phyloP scores from a whole-genome alignment of 1,284 basidiomycete genomes.

The Ganoderma leucocontextum region DNA sequence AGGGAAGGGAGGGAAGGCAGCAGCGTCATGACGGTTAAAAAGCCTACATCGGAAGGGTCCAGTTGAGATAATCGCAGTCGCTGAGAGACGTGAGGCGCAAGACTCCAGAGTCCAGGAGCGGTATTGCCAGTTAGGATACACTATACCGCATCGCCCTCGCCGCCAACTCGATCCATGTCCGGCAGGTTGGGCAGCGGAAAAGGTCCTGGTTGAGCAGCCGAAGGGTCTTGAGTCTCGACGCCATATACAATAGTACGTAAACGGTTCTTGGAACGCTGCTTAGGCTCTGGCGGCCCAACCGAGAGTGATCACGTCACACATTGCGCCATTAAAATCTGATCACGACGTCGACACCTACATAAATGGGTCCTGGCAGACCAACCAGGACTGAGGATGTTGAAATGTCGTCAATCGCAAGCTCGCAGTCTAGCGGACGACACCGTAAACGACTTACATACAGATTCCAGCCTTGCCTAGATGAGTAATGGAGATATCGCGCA shows the following conservation, averaged over 20 bases:
- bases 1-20: not conserved
- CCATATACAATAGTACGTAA: not conserved
- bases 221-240: not conserved
- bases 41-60: not conserved
- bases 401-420: not conserved
- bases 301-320: not conserved
- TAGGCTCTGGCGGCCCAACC: not conserved
- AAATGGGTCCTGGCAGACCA: not conserved
- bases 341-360: not conserved
- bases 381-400: not conserved
- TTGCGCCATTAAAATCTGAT: not conserved
- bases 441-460: not conserved
- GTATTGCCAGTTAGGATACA: not conserved
- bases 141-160: not conserved
- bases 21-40: not conserved
- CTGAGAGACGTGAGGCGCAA: not conserved
- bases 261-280: not conserved
- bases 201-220: not conserved
- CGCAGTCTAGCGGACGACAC: not conserved
- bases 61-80: too few relatives aligned
- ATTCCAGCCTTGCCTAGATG: not conserved
- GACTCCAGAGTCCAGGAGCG: not conserved
- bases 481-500: not conserved
- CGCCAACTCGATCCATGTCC: not conserved
- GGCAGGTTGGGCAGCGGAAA: not conserved